Conservation (phyloP, 345 rosid species). For the Syzygium aromaticum region DNA sequence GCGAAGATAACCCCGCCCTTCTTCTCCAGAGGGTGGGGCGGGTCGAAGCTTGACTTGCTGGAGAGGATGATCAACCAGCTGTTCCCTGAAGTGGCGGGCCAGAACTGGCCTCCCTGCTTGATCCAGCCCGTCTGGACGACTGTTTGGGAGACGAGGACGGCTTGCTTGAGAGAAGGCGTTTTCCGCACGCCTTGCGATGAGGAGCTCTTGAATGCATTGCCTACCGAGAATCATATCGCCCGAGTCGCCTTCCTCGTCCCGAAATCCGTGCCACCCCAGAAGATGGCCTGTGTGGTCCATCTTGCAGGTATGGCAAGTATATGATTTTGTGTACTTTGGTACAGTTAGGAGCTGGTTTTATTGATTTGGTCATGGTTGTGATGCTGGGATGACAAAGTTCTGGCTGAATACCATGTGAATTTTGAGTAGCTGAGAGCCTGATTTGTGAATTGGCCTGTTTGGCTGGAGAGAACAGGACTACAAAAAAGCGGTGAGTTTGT, state of each 20-base stretch:
- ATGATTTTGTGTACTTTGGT: background rate
- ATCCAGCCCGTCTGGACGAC: conserved; percentile 81
- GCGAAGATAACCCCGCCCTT: conserved; percentile 72
- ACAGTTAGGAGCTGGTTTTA: background rate
- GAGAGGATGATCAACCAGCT: conserved; percentile 68
- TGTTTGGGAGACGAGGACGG: conserved; percentile 73
- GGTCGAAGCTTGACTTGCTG: conserved; percentile 71
- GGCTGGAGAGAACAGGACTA: background rate
- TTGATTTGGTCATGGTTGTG: background rate
- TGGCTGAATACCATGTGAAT: background rate
- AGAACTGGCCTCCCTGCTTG: conserved; percentile 65
- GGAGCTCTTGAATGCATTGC: conserved; percentile 68
- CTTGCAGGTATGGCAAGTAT: conserved; percentile 70
- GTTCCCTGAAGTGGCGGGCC: conserved; percentile 64
- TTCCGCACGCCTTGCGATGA: conserved; percentile 82
- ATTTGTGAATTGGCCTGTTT: background rate
- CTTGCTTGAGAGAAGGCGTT: conserved; percentile 77
- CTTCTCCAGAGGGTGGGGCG: conserved; percentile 97
- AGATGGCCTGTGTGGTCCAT: conserved; percentile 95
- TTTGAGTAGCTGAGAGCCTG: background rate
- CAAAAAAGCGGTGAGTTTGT: background rate
- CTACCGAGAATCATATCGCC: conserved; percentile 77
- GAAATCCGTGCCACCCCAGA: conserved; percentile 62
- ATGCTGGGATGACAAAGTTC: background rate
- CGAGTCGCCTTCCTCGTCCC: conserved; percentile 90